These are phyloP conservation scores for Candida smagusa DNA, from an alignment of 1,139 yeast species.

Conservation along the genomic window DNA sequence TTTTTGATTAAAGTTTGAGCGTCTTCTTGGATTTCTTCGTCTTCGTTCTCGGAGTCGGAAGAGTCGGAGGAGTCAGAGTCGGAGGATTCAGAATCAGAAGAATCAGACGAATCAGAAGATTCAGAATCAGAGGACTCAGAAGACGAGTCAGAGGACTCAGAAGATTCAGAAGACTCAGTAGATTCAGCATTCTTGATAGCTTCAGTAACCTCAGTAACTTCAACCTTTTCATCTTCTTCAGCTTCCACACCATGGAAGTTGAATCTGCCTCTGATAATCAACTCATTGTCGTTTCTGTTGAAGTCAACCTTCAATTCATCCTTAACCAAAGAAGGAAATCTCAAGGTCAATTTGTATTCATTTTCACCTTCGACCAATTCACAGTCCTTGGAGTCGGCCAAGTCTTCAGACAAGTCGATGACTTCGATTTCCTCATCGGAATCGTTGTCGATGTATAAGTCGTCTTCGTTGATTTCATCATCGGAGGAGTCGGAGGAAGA, in stretches of 20 bases:
- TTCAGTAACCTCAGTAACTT: constrained; percentile 13
- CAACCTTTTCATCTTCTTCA: constrained; percentile 19
- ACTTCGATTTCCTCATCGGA: constrained; percentile 36
- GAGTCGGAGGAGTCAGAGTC: constrained; percentile 13
- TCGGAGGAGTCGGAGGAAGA: constrained; percentile 9
- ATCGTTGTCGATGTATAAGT: constrained; percentile 28
- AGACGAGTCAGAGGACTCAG: neutral
- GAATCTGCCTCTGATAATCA: constrained; percentile 42
- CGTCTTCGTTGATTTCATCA: constrained; percentile 18
- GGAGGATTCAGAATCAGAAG: constrained; percentile 14
- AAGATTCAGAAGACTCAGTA: constrained; percentile 4
- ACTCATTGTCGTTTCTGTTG: constrained; percentile 42
- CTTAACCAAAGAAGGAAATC: constrained; percentile 44
- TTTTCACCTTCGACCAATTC: constrained; percentile 40
- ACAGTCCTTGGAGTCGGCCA: constrained; percentile 45
- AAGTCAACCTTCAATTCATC: constrained; percentile 44
- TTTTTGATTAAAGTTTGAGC: constrained; percentile 38
- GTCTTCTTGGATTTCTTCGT: constrained; percentile 43
- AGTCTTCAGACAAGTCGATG: constrained; percentile 43
- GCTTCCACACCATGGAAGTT: constrained; percentile 26
- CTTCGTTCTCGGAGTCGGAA: constrained; percentile 19
- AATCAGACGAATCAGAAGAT: constrained; percentile 9
- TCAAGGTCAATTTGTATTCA: constrained; percentile 40
- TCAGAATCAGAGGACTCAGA: constrained; percentile 10
- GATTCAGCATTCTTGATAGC: constrained; percentile 3